Evolutionary conservation across 2,329 filamentous ascomycete genomes (phyloP), one percentile per base, ranked within the genome.

Genomic region (Ophiostoma tasmaniense): DNA sequence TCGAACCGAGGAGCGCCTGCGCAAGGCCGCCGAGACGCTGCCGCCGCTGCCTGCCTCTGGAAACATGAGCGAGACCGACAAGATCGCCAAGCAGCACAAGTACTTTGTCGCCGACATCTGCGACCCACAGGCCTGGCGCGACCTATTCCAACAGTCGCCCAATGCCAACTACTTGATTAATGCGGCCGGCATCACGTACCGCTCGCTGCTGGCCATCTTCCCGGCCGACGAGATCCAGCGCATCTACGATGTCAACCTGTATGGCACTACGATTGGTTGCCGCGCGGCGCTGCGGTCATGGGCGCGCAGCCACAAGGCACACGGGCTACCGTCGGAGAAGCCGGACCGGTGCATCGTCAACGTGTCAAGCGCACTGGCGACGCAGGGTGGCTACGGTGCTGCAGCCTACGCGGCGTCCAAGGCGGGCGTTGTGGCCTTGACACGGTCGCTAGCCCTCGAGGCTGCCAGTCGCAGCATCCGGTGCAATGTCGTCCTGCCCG

Each of bases 401-500:
- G 84, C 89, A 1, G 86, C 87, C 0, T 96, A 95, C 75, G 88
- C 90, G 4, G 90, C 92, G 2, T 89, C 89, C 61, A 96, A 96
- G 76, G 91, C 92, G 5, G 92, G 91, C 2, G 79, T 96, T 1
- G 77, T 95, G 20, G 90, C 85, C 71, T 84, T 92, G 73, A 93
- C 89, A 28, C 84, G 88, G 70, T 85, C 88, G 68, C 80, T 92
- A 2, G 87, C 87, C 59, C 82, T 79, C 66, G 88, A 92, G 78
- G 78, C 89, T 73, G 85, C 85, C 67, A 79, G 81, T 71, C 80
- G 82, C 65, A 84, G 84, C 66, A 84, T 96, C 70, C 84, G 93
- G 37, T 89, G 91, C 64, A 96, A 96, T 79, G 89, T 89, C 35
- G 86, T 96, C 72, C 80, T 94, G 59, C 92, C 92, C 0, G 92